phyloP scores from a whole-genome alignment of 495 filamentous ascomycete species.

The Glonium stellatum region DNA sequence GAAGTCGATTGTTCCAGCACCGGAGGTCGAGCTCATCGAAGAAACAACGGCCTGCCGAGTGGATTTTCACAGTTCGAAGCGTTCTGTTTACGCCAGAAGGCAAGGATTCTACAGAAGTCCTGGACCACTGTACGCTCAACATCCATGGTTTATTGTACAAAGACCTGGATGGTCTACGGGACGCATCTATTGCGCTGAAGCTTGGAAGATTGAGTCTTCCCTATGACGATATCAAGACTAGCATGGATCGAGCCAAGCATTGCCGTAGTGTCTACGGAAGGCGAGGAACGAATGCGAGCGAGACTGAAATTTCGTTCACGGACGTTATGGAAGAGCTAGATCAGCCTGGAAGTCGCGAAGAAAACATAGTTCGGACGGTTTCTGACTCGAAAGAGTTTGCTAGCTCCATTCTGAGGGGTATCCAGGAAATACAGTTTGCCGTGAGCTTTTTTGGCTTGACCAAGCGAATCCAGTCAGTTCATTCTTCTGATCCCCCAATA shows the following conservation, averaged over 20 bases:
- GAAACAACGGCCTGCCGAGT: slow-evolving; percentile 75
- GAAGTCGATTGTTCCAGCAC: slow-evolving; percentile 83
- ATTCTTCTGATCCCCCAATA: slow-evolving; percentile 58
- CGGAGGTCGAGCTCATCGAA: slow-evolving; percentile 61
- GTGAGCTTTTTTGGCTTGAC: slow-evolving; percentile 87
- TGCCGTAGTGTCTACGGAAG: slow-evolving; percentile 33
- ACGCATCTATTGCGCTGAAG: slow-evolving; percentile 84
- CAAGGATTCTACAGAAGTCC: slow-evolving; percentile 73
- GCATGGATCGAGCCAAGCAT: slow-evolving; percentile 47
- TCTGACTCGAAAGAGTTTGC: slow-evolving; percentile 91
- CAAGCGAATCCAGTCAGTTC: slow-evolving; percentile 60
- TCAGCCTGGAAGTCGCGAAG: slow-evolving; percentile 62
- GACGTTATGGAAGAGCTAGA: slow-evolving; percentile 76
- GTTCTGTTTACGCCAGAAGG: slow-evolving; percentile 82
- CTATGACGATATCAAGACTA: slow-evolving; percentile 72
- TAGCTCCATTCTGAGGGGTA: slow-evolving; percentile 80
- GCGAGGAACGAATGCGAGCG: slow-evolving; percentile 17
- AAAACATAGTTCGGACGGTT: slow-evolving; percentile 73
- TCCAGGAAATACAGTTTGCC: slow-evolving; percentile 94
- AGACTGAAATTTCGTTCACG: slow-evolving; percentile 56
- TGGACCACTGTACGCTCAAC: slow-evolving; percentile 83
- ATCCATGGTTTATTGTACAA: slow-evolving; percentile 90
- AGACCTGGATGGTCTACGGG: slow-evolving; percentile 76
- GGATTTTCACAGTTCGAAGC: slow-evolving; percentile 80
- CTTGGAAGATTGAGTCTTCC: slow-evolving; percentile 84